Evolutionary conservation across 164 flowering plant species (phyloP).

Genomic region (Umbilicus rupestris): DNA sequence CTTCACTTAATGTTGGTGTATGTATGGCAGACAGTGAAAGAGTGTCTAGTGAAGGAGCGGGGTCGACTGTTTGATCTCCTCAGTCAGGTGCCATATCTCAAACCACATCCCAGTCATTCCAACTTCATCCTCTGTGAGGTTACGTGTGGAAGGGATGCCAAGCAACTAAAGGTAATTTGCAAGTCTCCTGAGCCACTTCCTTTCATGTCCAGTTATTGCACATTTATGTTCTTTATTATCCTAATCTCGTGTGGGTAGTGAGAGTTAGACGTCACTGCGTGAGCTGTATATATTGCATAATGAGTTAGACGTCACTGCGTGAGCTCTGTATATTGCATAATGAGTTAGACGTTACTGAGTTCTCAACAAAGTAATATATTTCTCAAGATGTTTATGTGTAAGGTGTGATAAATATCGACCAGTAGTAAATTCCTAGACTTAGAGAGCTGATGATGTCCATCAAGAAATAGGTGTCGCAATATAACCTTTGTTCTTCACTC

Average conservation of each 20-base stretch:
- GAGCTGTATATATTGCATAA: no score
- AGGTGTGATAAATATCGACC: no score
- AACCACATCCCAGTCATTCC: slow-evolving; percentile 84
- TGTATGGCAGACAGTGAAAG: slow-evolving; percentile 58
- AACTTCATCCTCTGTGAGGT: slow-evolving; percentile 96
- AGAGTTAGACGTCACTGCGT: no score
- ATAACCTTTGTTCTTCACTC: background rate
- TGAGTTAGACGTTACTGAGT: no score
- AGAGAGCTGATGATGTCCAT: no score
- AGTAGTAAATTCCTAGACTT: no score
- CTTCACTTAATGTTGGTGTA: background rate
- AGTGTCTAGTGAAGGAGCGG: slow-evolving; percentile 71
- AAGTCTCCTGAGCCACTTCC: background rate
- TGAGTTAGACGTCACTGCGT: no score
- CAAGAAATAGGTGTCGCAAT: background rate
- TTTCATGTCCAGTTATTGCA: background rate
- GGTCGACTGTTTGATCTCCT: slow-evolving; percentile 66
- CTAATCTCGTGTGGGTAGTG: background rate
- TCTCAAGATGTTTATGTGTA: no score
- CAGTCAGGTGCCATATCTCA: slow-evolving; percentile 66
- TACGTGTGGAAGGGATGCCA: slow-evolving; percentile 71
- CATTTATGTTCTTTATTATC: background rate
- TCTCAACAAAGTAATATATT: no score
- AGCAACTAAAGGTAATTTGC: slow-evolving; percentile 74
- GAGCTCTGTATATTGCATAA: no score